Evolutionary conservation across 2,329 filamentous ascomycete species (phyloP).

Genomic region (Neonectria hederae): DNA sequence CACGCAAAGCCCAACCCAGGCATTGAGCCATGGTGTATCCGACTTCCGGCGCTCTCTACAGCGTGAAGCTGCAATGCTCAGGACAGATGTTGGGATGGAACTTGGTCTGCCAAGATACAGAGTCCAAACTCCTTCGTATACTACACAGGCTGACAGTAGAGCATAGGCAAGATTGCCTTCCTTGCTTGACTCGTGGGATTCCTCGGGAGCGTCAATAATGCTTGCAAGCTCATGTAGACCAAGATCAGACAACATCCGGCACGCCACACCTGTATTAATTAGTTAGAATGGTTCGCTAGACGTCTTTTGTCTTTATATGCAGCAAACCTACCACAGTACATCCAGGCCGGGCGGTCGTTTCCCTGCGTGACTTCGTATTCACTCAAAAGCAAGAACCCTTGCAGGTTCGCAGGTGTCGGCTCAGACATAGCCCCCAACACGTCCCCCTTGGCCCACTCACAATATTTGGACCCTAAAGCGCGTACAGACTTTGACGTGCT

Average conservation of each 20-base stretch:
- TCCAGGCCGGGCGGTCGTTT: constrained; percentile 24
- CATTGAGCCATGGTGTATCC: constrained; percentile 17
- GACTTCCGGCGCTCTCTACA: constrained; percentile 10
- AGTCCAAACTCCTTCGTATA: constrained; percentile 22
- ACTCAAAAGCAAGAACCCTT: constrained; percentile 21
- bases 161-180: constrained; percentile 19
- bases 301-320: no score
- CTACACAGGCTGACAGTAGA: constrained; percentile 19
- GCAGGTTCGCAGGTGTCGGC: constrained; percentile 22
- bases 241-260: constrained; percentile 25
- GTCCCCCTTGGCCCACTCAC: constrained; percentile 13
- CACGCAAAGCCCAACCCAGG: constrained; percentile 23
- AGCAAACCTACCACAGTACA: constrained; percentile 19
- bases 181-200: not conserved
- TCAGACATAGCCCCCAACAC: constrained; percentile 15
- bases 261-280: constrained; percentile 17
- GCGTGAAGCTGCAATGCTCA: constrained; percentile 13
- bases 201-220: not conserved
- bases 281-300: not conserved
- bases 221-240: constrained; percentile 22
- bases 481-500: constrained; percentile 25
- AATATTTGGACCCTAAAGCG: constrained; percentile 14
- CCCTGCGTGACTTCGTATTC: constrained; percentile 26
- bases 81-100: constrained; percentile 17
- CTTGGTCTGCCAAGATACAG: constrained; percentile 26